Conservation (phyloP, 306 rosid species). For the Rosa rugosa region DNA sequence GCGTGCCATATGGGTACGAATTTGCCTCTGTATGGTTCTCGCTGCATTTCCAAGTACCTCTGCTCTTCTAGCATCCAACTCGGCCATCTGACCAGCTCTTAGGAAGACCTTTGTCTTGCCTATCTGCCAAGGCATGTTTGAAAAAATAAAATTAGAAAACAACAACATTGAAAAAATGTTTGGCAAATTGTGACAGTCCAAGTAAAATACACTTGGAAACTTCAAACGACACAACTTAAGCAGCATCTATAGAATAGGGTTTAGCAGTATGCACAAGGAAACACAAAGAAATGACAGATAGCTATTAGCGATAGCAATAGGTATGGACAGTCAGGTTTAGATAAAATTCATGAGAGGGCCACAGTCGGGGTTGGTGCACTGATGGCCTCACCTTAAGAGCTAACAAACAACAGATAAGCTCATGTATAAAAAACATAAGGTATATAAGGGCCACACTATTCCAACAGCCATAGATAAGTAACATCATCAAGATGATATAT, state of each 20-base stretch:
- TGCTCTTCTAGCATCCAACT: conserved; percentile 95
- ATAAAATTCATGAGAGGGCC: not conserved
- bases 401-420: not conserved
- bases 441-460: not conserved
- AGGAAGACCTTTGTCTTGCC: conserved; percentile 92
- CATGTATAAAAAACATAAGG: not conserved
- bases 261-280: not conserved
- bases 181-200: not conserved
- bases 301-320: not conserved
- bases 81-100: conserved; percentile 99
- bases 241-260: not conserved
- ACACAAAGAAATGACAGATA: not conserved
- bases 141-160: conserved; percentile 26
- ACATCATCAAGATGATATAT: conserved; percentile 24
- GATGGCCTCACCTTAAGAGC: not conserved
- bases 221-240: not conserved
- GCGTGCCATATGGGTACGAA: conserved; percentile 87
- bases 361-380: not conserved
- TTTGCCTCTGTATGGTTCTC: conserved; percentile 89
- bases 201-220: not conserved
- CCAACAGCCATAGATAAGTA: conserved; percentile 21
- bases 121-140: conserved; percentile 69
- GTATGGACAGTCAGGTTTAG: not conserved
- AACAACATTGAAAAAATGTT: conserved; percentile 12
- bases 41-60: conserved; percentile 98